phyloP scores from a whole-genome alignment of 225 moss, liverwort and hornwort genomes.

The Antitrichia curtipendula region DNA sequence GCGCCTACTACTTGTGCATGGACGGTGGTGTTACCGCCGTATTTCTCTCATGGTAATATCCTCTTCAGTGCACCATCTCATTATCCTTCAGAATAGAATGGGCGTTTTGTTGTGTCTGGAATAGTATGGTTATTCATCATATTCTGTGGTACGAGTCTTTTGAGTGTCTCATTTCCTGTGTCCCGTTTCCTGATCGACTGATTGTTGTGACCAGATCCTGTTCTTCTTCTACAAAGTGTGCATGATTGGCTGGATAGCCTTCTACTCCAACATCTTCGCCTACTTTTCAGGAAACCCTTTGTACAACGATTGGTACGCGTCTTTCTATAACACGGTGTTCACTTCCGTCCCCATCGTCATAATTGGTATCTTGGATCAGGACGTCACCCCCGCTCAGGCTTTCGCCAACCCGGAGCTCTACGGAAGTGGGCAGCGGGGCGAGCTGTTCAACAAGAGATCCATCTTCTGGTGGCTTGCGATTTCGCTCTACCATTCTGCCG shows the following conservation, averaged over 20 bases:
- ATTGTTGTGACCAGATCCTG: slow-evolving; percentile 45
- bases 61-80: neutral
- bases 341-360: slow-evolving; percentile 58
- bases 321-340: slow-evolving; percentile 79
- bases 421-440: slow-evolving; percentile 56
- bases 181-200: neutral
- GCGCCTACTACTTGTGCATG: slow-evolving; percentile 40
- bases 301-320: slow-evolving; percentile 89
- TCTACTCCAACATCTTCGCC: slow-evolving; percentile 69
- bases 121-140: neutral
- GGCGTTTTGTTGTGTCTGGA: neutral
- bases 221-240: slow-evolving; percentile 91
- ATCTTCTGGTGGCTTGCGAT: slow-evolving; percentile 38
- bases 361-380: slow-evolving; percentile 67
- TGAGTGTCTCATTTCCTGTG: neutral
- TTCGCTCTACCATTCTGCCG: slow-evolving; percentile 49
- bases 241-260: slow-evolving; percentile 78
- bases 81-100: neutral
- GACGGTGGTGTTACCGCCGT: slow-evolving; percentile 48
- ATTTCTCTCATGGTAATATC: slow-evolving; percentile 31
- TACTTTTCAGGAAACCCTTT: slow-evolving; percentile 76
- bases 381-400: slow-evolving; percentile 49
- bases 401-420: slow-evolving; percentile 57
- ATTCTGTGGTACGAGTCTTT: neutral
- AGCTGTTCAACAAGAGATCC: slow-evolving; percentile 52